Evolutionary conservation across 352 stramenopile genomes (phyloP).

Genomic region (Globisporangium yorkense): DNA sequence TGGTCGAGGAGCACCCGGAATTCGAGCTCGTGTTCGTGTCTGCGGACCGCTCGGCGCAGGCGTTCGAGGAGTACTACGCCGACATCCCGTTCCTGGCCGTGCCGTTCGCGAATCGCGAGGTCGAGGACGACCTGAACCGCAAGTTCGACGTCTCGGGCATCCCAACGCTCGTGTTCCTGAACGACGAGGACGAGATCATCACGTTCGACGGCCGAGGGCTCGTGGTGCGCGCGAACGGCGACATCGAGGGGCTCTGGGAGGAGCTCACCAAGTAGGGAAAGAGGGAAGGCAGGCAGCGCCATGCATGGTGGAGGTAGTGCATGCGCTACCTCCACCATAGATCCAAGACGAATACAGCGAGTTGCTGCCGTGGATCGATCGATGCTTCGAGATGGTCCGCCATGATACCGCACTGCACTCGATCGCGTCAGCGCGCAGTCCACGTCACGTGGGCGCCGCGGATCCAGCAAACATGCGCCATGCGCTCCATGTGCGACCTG

Average conservation of each 20-base stretch:
- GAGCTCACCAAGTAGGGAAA: conserved; percentile 39
- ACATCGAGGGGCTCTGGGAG: conserved; percentile 61
- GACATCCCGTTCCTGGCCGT: conserved; percentile 93
- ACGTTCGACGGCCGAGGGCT: conserved; percentile 66
- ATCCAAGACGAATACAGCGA: no score
- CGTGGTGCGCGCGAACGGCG: conserved; percentile 69
- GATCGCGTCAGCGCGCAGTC: no score
- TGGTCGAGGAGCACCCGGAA: conserved; percentile 79
- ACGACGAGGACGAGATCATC: conserved; percentile 70
- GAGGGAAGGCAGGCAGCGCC: background rate
- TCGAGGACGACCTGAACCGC: conserved; percentile 63
- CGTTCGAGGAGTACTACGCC: conserved; percentile 90
- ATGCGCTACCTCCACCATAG: no score
- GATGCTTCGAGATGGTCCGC: no score
- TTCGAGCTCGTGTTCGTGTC: conserved; percentile 91
- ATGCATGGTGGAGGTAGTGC: no score
- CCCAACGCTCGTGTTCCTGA: conserved; percentile 89
- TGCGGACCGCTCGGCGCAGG: conserved; percentile 60
- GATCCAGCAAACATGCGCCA: no score
- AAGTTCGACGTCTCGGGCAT: conserved; percentile 86
- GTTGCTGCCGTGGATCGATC: no score
- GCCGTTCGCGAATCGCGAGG: conserved; percentile 78
- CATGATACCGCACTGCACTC: no score
- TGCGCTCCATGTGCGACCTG: no score
- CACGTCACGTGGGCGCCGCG: no score